Percentiles rank a stretch among this genome's conserved stretches.
These are phyloP conservation scores for Globisporangium alternatum DNA, from an alignment of 352 stramenopile genomes.

Conservation along the genomic window DNA sequence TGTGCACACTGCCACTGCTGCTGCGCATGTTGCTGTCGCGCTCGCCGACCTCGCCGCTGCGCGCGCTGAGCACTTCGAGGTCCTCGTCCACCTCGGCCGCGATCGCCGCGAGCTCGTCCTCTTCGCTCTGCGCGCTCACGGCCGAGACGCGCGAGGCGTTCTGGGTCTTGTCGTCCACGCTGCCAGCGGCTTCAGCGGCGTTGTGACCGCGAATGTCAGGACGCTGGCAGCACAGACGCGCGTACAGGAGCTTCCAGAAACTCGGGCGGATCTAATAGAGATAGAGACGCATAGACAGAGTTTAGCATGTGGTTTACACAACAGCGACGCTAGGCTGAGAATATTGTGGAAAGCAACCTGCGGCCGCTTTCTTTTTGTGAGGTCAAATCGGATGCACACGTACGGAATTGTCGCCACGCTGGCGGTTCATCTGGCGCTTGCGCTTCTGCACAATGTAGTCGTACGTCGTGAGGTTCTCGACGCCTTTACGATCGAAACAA, in stretches of 20 bases:
- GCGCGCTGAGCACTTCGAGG: constrained; percentile 72
- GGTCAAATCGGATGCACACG: constrained; percentile 60
- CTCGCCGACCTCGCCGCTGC: constrained; percentile 54
- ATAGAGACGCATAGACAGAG: constrained; percentile 12
- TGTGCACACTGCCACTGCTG: constrained; percentile 13
- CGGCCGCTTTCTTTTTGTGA: constrained; percentile 9
- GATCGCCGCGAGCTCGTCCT: constrained; percentile 65
- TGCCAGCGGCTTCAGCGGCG: constrained; percentile 12
- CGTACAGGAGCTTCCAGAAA: constrained; percentile 38
- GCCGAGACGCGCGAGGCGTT: constrained; percentile 51
- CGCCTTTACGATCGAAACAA: constrained; percentile 29
- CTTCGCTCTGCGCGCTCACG: constrained; percentile 54
- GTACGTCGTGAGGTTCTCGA: constrained; percentile 84
- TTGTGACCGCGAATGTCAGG: constrained; percentile 12
- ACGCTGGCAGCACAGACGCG: constrained; percentile 27
- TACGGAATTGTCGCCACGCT: constrained; percentile 57
- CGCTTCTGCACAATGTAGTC: constrained; percentile 86
- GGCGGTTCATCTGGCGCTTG: constrained; percentile 65
- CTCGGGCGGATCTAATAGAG: constrained; percentile 18
- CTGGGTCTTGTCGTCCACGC: constrained; percentile 39
- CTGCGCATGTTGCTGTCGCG: constrained; percentile 29
- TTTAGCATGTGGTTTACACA: background rate
- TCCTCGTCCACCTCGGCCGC: constrained; percentile 79
- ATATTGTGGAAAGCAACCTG: constrained; percentile 14
- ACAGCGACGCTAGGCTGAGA: constrained; percentile 8